Evolutionary conservation across 805 yeast genomes (phyloP).

Genomic region (Starmerella stellata): DNA sequence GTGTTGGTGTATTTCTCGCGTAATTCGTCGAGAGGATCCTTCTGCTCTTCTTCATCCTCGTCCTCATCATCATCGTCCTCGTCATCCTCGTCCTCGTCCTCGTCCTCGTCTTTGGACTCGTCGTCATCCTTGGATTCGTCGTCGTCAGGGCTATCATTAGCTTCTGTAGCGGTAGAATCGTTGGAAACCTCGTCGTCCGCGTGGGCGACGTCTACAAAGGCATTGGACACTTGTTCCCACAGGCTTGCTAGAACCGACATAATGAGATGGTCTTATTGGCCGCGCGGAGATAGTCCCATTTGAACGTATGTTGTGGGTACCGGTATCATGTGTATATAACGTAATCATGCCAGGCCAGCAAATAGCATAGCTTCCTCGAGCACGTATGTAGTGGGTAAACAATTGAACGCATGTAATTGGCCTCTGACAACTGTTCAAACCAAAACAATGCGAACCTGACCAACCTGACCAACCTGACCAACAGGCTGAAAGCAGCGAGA

Average conservation of each 20-base stretch:
- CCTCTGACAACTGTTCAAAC: too few species aligned
- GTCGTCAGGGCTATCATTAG: conserved; percentile 3
- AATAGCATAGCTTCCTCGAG: too few species aligned
- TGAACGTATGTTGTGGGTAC: not conserved
- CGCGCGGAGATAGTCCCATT: not conserved
- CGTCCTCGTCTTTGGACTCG: conserved; percentile 24
- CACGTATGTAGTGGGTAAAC: too few species aligned
- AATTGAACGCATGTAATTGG: too few species aligned
- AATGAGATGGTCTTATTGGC: not conserved
- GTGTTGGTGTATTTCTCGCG: conserved; percentile 34
- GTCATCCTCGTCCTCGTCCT: conserved; percentile 30
- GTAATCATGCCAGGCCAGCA: too few species aligned
- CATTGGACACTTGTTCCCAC: not conserved
- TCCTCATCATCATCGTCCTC: conserved; percentile 43
- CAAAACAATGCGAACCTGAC: too few species aligned
- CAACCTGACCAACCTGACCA: too few species aligned
- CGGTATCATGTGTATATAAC: not conserved
- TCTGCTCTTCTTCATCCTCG: conserved; percentile 52
- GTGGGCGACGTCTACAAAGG: not conserved
- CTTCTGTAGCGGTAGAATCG: conserved; percentile 26
- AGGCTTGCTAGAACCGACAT: not conserved
- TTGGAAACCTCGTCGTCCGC: conserved; percentile 17
- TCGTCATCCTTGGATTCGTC: not conserved
- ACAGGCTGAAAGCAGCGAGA: too few species aligned
- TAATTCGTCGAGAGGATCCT: conserved; percentile 46